A percentile compares a stretch with the other conserved stretches of the same genome.
Evolutionary conservation across 805 yeast genomes (phyloP).

Genomic region (Wickerhamiella azymoides): DNA sequence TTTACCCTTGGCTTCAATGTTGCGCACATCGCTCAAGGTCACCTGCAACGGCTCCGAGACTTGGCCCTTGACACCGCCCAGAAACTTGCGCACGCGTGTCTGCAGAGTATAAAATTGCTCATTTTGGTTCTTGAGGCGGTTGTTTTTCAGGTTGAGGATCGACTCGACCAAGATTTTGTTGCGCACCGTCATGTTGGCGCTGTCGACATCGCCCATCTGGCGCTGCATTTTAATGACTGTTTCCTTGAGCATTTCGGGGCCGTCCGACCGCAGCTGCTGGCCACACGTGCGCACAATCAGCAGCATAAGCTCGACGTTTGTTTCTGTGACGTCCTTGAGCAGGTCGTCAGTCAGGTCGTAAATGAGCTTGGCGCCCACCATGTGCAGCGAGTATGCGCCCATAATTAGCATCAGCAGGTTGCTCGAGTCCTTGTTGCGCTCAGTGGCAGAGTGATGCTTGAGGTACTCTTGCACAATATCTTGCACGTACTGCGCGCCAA

Average conservation of each 20-base stretch:
- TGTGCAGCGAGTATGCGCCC: conserved; percentile 61
- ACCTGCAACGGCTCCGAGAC: conserved; percentile 69
- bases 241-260: conserved; percentile 71
- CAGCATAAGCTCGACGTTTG: conserved; percentile 62
- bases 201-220: conserved; percentile 29
- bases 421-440: conserved; percentile 33
- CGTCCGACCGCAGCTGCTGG: conserved; percentile 75
- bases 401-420: conserved; percentile 66
- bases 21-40: conserved; percentile 63
- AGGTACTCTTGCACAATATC: conserved; percentile 60
- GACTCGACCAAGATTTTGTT: conserved; percentile 76
- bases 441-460: conserved; percentile 14
- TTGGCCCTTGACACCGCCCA: conserved; percentile 38
- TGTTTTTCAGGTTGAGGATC: conserved; percentile 71
- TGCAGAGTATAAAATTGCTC: conserved; percentile 41
- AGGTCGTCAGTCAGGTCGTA: conserved; percentile 54
- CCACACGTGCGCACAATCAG: conserved; percentile 67
- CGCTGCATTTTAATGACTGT: conserved; percentile 49
- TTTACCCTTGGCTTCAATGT: conserved; percentile 69
- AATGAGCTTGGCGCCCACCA: conserved; percentile 57
- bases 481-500: conserved; percentile 80
- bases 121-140: conserved; percentile 50
- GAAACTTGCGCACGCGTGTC: conserved; percentile 46
- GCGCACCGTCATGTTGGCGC: conserved; percentile 37
- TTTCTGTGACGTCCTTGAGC: conserved; percentile 46